phyloP scores from a whole-genome alignment of 768 basidiomycete genomes.

The Rhodosporidiobolus odoratus region DNA sequence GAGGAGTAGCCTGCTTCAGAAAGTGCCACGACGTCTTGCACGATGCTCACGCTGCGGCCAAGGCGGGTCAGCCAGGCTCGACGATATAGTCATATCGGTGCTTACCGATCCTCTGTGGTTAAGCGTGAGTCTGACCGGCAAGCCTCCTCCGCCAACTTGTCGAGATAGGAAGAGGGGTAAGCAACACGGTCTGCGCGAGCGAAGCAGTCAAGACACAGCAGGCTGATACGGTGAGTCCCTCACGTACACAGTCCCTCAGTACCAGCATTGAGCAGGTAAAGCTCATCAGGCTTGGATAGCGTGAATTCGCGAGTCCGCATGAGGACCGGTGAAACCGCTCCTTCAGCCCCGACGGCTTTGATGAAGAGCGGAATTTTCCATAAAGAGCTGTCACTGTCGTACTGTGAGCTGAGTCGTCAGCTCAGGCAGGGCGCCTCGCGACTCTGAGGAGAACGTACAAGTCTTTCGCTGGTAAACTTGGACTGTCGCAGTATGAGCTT shows the following conservation, averaged over 20 bases:
- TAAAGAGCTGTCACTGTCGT: slow-evolving; percentile 56
- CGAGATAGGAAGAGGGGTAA: slow-evolving; percentile 75
- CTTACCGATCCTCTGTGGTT: slow-evolving; percentile 65
- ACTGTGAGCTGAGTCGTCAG: slow-evolving; percentile 42
- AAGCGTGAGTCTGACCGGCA: slow-evolving; percentile 60
- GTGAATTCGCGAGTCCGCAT: slow-evolving; percentile 64
- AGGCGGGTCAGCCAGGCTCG: not conserved
- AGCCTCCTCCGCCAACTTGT: slow-evolving; percentile 71
- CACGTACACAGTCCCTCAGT: slow-evolving; percentile 1
- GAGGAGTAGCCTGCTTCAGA: slow-evolving; percentile 37
- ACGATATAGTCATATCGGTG: not conserved
- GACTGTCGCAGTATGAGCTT: slow-evolving; percentile 80
- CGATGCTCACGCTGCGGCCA: slow-evolving; percentile 59
- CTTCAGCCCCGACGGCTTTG: not conserved
- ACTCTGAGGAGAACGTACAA: too few relatives aligned
- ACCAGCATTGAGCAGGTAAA: slow-evolving; percentile 53
- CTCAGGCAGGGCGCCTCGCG: too few relatives aligned
- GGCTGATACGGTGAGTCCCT: too few relatives aligned
- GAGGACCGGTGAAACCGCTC: slow-evolving; percentile 52
- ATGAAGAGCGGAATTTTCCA: slow-evolving; percentile 22
- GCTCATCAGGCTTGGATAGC: slow-evolving; percentile 56
- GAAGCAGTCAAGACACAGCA: not conserved
- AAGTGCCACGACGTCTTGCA: slow-evolving; percentile 73
- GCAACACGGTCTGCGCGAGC: slow-evolving; percentile 57
- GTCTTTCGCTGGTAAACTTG: too few relatives aligned